Base-by-base conservation (phyloP, 2,329 filamentous ascomycete genomes). In the Aspergillus oerlinghausenensis region DNA sequence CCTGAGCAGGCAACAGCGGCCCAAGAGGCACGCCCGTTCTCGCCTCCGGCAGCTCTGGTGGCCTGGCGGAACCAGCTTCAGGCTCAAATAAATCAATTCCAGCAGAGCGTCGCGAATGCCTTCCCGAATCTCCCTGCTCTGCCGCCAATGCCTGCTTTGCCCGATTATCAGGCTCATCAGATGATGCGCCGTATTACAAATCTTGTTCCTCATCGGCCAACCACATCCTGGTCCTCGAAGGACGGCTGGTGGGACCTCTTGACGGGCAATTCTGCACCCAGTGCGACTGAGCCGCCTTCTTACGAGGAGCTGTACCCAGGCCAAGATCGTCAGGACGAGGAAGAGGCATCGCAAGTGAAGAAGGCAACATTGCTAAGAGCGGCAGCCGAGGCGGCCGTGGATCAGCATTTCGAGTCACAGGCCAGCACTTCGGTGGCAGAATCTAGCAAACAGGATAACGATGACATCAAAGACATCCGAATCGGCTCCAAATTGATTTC, bases 271-370 rank as follows among this genome's bases (percentile, higher is more conserved):
- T 71, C 74, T 42, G 65, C 76, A 17, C 77, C 74, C 21, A 75
- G 75, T 42, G 73, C 83, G 9, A 76, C 79, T 3, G 79, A 83
- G 32, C 89, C 89, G 8, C 90, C 90, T 9, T 84, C 90, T 0
- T 94, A 94, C 62, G 86, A 92, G 53, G 90, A 92, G 50, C 83
- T 94, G 28, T 94, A 86, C 70, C 89, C 88, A 4, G 69, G 71
- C 43, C 68, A 74, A 25, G 70, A 70, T 32, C 57, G 63, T 29
- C 64, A 64, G 23, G 71, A 70, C 17, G 57, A 57, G 55, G 71
- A 69, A 48, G 75, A 77, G 49, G 63, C 61, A 11, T 69, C 66
- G 40, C 74, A 74, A 28, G 64, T 77, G 6, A 79, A 80, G 56
- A 77, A 77, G 55, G 69, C 69, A 9, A 75, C 72, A n/a, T 63